These are phyloP conservation scores for Magnaporthiopsis rhizophila DNA, from an alignment of 2,329 filamentous ascomycete genomes.

Conservation along the genomic window DNA sequence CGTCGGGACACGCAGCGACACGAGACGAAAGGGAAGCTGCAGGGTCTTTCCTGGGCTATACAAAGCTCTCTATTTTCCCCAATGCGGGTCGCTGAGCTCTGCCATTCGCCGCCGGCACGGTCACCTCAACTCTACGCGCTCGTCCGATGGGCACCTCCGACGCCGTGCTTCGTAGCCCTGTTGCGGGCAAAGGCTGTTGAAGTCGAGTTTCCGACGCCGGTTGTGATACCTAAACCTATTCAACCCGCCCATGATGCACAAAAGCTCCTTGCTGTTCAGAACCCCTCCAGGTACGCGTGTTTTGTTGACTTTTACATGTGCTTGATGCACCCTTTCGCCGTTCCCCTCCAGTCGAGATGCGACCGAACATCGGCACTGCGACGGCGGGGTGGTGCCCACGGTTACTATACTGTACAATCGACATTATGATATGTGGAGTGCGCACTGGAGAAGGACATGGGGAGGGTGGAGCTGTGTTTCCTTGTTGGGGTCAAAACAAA, in stretches of 20 bases:
- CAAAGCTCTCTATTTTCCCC: background rate
- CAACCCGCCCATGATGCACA: no score
- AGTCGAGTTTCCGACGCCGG: no score
- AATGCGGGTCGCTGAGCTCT: background rate
- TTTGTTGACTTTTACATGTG: background rate
- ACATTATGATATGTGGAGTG: background rate
- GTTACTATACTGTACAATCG: background rate
- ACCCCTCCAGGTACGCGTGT: no score
- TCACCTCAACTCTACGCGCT: background rate
- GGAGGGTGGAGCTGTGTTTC: background rate
- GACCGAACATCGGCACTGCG: background rate
- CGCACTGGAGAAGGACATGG: background rate
- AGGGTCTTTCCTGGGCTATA: background rate
- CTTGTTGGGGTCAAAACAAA: background rate
- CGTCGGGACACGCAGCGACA: background rate
- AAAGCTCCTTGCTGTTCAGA: no score
- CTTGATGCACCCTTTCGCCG: background rate
- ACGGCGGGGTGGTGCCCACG: background rate
- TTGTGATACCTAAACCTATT: background rate
- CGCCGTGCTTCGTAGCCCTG: background rate
- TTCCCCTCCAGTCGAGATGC: background rate
- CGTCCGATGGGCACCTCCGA: no score
- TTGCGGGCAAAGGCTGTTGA: background rate
- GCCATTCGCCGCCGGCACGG: background rate
- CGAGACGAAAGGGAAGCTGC: background rate